Evolutionary conservation across 164 flowering plant species (phyloP), one percentile per base, ranked within the genome.

Genomic region (Magnolia officinalis): DNA sequence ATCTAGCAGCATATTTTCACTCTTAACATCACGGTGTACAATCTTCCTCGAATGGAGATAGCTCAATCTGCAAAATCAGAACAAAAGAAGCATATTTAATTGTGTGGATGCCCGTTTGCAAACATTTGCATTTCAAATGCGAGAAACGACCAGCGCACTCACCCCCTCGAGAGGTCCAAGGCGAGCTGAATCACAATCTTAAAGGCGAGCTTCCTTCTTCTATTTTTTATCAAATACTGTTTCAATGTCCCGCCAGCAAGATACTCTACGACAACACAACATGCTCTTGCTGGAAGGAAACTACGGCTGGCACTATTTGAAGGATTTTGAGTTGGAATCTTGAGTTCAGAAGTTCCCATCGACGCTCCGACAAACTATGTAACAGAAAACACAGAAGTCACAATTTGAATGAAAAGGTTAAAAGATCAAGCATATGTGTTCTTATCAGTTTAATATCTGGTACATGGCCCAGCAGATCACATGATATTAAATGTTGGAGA

Each of bases 221-320:
- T 59, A 64, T 77, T 77, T 71, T 75, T 81, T 52, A 77, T 81
- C 10, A 81, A 67, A 67, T 31, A 81, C 16, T 67, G 68, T 37
- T 93, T 93, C 19, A 95, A 80, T 0, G 94, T 90, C 50, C 99
- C 99, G 21, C 95, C 96, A 4, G 89, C 85, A 74, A 92, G 84
- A 77, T 90, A 95, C 81, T 95, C 99, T 50, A 95, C 99, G 59
- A 95, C 93, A 76, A 95, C 98, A 84, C 97, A 95, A 78, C 98
- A 95, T 63, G 95, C 94, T 80, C 89, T 88, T 7, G 92, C 72
- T 70, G 97, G 97, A 78, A 81, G 78, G 23, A 88, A 73, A 74
- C 72, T 72, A 21, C 63, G 72, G 64, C 67, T 72, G 45, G 45
- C 45, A 8, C 78, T 89, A 65, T 67, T 78, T 52, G 86, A 70